Evolutionary conservation across 2,329 filamentous ascomycete genomes (phyloP).

Genomic region (Claviceps sp.): DNA sequence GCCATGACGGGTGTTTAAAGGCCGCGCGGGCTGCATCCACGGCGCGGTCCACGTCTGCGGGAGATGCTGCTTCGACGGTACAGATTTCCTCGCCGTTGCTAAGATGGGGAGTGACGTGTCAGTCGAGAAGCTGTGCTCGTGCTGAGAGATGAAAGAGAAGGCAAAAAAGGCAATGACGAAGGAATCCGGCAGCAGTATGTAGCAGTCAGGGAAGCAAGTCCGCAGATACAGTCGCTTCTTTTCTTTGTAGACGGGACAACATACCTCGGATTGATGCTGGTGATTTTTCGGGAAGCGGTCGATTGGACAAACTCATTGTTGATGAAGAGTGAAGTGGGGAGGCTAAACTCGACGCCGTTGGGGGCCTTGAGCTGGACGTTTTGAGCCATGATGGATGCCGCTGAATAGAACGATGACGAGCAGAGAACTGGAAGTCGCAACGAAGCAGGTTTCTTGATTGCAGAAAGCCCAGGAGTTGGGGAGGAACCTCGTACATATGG

Average conservation of each 20-base stretch:
- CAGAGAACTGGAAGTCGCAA: neutral
- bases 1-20: slow-evolving; percentile 55
- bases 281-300: slow-evolving; percentile 41
- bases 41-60: slow-evolving; percentile 20
- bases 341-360: slow-evolving; percentile 53
- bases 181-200: neutral
- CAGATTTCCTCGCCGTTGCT: slow-evolving; percentile 21
- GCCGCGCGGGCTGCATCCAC: slow-evolving; percentile 45
- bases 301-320: slow-evolving; percentile 61
- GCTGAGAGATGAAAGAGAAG: neutral
- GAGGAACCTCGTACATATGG: too few species aligned
- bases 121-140: neutral
- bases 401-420: neutral
- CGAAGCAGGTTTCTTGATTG: neutral
- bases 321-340: slow-evolving; percentile 61
- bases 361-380: slow-evolving; percentile 18
- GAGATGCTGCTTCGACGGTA: slow-evolving; percentile 18
- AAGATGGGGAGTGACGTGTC: neutral
- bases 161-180: neutral
- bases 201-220: too few species aligned
- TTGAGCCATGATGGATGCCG: slow-evolving; percentile 1
- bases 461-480: too few species aligned
- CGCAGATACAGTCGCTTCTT: neutral
- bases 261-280: slow-evolving; percentile 42
- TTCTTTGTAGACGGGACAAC: neutral